Evolutionary conservation across 2,329 filamentous ascomycete genomes (phyloP).

Genomic region (Fusarium pseudonygamai): DNA sequence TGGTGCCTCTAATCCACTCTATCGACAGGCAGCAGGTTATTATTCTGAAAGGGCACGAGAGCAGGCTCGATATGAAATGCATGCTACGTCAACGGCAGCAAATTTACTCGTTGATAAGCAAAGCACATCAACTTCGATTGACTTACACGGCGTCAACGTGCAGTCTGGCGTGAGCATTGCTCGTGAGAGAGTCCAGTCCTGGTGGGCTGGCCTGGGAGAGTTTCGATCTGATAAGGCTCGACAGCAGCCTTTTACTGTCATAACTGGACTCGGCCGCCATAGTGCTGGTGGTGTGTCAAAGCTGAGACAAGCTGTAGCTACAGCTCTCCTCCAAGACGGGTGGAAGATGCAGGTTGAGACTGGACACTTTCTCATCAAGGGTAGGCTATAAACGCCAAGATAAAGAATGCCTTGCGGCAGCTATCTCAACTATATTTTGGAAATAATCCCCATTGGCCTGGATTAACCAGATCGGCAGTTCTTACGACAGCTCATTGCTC

Average conservation of each 20-base stretch:
- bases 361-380: conserved; percentile 76
- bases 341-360: conserved; percentile 82
- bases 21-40: conserved; percentile 78
- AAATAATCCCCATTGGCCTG: background rate
- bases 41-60: conserved; percentile 78
- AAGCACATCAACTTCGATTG: conserved; percentile 69
- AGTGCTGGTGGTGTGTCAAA: conserved; percentile 79
- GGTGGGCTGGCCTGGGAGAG: conserved; percentile 82
- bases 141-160: conserved; percentile 87
- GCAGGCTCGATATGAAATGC: conserved; percentile 65
- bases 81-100: conserved; percentile 71
- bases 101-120: conserved; percentile 75
- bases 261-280: conserved; percentile 85
- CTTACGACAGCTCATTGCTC: background rate
- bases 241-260: conserved; percentile 71
- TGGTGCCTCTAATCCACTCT: conserved; percentile 75
- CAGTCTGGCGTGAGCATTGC: conserved; percentile 84
- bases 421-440: background rate
- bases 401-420: background rate
- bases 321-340: conserved; percentile 77
- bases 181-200: conserved; percentile 69
- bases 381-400: conserved; percentile 52
- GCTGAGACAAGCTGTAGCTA: conserved; percentile 82
- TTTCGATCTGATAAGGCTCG: conserved; percentile 61
- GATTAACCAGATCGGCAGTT: background rate